These are phyloP conservation scores for Paratinospora sagittata DNA, from an alignment of 164 flowering plant species.

Conservation along the genomic window DNA sequence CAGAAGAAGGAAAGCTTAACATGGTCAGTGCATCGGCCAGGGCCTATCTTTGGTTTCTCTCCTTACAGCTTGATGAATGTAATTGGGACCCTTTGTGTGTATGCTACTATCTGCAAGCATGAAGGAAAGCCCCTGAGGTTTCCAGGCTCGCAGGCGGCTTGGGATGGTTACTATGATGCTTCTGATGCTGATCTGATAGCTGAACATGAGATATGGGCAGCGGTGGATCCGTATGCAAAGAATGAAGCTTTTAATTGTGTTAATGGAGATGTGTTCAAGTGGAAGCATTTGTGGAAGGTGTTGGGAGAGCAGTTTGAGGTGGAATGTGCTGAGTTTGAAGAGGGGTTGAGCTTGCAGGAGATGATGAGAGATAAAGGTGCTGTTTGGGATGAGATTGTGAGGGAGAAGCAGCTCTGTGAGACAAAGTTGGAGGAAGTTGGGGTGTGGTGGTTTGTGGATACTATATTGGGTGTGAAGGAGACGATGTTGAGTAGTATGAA, in stretches of 20 bases:
- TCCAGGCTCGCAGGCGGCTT: constrained; percentile 48
- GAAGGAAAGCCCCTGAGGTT: constrained; percentile 50
- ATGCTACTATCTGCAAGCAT: constrained; percentile 70
- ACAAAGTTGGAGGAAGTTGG: constrained; percentile 61
- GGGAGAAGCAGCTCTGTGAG: constrained; percentile 40
- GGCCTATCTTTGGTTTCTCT: constrained; percentile 61
- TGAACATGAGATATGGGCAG: constrained; percentile 86
- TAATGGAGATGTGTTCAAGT: constrained; percentile 78
- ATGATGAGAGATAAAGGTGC: constrained; percentile 56
- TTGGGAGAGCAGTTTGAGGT: constrained; percentile 68
- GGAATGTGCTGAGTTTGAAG: constrained; percentile 43
- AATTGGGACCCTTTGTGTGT: constrained; percentile 56
- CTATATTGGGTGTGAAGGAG: constrained; percentile 18
- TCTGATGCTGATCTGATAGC: constrained; percentile 82
- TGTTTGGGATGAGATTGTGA: constrained; percentile 80
- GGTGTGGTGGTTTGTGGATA: constrained; percentile 58
- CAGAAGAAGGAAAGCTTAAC: constrained; percentile 45
- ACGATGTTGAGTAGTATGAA: constrained; percentile 45
- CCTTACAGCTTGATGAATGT: constrained; percentile 68
- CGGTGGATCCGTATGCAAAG: constrained; percentile 67
- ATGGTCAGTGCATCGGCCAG: constrained; percentile 71
- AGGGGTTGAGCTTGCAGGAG: constrained; percentile 40
- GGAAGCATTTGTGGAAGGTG: constrained; percentile 79
- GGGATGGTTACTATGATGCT: constrained; percentile 48
- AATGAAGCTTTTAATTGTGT: constrained; percentile 71